Conservation (phyloP, 805 yeast genomes). For the Clavispora vitiphila region DNA sequence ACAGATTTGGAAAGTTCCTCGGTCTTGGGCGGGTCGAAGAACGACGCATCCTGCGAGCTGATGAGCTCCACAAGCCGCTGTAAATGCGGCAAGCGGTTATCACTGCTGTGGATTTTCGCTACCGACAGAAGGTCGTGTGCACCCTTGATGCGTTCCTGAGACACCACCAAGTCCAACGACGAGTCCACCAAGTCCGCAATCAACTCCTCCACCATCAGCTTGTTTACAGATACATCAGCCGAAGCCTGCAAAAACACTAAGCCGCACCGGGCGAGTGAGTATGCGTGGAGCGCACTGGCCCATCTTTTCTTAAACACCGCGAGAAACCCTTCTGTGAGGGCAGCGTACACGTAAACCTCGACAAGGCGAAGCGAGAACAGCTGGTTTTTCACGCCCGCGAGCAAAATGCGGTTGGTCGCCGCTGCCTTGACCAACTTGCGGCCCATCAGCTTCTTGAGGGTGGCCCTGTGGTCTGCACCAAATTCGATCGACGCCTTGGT, state of each 20-base stretch:
- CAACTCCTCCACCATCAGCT: slow-evolving; percentile 48
- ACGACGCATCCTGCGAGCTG: slow-evolving; percentile 28
- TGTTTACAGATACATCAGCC: slow-evolving; percentile 14
- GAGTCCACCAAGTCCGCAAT: slow-evolving; percentile 62
- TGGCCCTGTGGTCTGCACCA: slow-evolving; percentile 43
- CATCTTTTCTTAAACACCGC: slow-evolving; percentile 53
- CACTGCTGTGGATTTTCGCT: slow-evolving; percentile 40
- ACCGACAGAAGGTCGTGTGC: slow-evolving; percentile 46
- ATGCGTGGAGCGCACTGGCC: slow-evolving; percentile 45
- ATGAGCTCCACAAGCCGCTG: slow-evolving; percentile 39
- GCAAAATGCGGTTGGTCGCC: slow-evolving; percentile 38
- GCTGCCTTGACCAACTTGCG: slow-evolving; percentile 68
- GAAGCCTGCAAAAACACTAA: slow-evolving; percentile 44
- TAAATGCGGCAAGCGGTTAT: slow-evolving; percentile 26
- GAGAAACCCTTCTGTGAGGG: slow-evolving; percentile 50
- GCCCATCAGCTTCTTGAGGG: slow-evolving; percentile 42
- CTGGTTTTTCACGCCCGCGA: slow-evolving; percentile 38
- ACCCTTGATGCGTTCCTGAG: slow-evolving; percentile 27
- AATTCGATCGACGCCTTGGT: slow-evolving; percentile 51
- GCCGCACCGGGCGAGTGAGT: slow-evolving; percentile 57
- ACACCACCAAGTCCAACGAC: slow-evolving; percentile 49
- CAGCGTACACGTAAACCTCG: slow-evolving; percentile 33
- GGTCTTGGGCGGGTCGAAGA: slow-evolving; percentile 27
- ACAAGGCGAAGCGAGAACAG: slow-evolving; percentile 21
- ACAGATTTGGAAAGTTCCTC: slow-evolving; percentile 29